A percentile compares a stretch with the other conserved stretches of the same genome.
phyloP scores from a whole-genome alignment of 352 stramenopile species.

The Detonula confervacea region DNA sequence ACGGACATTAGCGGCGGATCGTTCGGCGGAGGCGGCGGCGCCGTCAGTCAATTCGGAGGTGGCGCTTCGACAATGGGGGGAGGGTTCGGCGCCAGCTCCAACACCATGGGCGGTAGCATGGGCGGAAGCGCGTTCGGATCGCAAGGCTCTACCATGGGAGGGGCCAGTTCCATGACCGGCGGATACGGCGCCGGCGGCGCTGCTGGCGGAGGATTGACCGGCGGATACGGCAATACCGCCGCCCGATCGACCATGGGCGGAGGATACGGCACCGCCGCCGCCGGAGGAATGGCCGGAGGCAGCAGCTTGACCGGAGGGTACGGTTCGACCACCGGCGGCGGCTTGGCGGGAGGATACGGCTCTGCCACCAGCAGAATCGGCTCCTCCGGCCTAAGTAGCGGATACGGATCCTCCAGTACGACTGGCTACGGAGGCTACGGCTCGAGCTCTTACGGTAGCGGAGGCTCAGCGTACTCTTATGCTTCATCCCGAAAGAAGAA shows the following conservation, averaged over 20 bases:
- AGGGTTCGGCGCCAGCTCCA: slow-evolving; percentile 7
- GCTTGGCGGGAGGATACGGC: slow-evolving; percentile 26
- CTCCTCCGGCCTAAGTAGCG: slow-evolving; percentile 12
- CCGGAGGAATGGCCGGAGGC: not conserved
- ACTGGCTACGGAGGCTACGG: slow-evolving; percentile 2
- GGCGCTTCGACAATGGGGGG: slow-evolving; percentile 24
- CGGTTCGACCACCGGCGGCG: slow-evolving; percentile 4
- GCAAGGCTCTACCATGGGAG: no score
- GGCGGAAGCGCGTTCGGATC: not conserved
- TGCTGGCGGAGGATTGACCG: not conserved
- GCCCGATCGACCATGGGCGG: slow-evolving; percentile 12
- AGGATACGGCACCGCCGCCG: slow-evolving; percentile 7
- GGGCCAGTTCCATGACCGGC: not conserved
- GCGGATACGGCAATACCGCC: slow-evolving; percentile 1
- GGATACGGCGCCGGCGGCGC: no score
- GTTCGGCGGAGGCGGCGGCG: slow-evolving; percentile 37
- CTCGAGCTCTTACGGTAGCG: slow-evolving; percentile 12
- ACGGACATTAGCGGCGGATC: slow-evolving; percentile 47
- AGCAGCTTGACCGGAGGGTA: no score
- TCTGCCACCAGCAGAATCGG: slow-evolving; percentile 1
- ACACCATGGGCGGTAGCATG: not conserved
- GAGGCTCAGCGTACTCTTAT: slow-evolving; percentile 24
- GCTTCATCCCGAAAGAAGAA: slow-evolving; percentile 33
- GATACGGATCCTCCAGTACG: not conserved
- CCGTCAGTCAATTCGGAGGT: no score